A percentile compares a stretch with the other conserved stretches of the same genome.
Evolutionary conservation across 257 asterid genomes (phyloP).

Genomic region (Nicotiana paniculata): DNA sequence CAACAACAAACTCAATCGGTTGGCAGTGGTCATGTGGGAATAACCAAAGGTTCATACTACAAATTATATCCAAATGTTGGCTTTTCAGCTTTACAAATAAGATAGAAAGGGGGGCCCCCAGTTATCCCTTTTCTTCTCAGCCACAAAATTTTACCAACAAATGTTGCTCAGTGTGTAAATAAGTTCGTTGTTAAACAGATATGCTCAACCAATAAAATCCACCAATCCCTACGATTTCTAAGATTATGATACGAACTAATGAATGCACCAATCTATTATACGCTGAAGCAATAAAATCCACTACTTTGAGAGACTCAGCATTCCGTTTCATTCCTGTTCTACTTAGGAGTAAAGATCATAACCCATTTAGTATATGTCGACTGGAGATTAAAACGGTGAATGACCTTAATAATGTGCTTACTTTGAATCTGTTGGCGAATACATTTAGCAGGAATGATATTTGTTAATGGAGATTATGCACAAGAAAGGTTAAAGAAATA

Average conservation of each 20-base stretch:
- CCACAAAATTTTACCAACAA: neutral
- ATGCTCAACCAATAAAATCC: no score
- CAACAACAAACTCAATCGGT: neutral
- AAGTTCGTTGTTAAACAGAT: neutral
- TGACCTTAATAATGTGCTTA: no score
- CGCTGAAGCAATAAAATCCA: neutral
- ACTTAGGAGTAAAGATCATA: no score
- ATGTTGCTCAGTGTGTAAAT: neutral
- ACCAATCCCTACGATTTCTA: neutral
- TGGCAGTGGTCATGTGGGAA: neutral
- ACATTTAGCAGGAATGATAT: no score
- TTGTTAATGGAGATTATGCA: no score
- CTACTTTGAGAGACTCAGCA: neutral
- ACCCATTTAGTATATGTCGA: no score
- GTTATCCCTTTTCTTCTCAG: neutral
- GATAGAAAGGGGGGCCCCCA: neutral
- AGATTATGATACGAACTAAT: neutral
- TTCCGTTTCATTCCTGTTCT: no score
- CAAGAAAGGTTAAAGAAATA: no score
- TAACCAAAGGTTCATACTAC: neutral
- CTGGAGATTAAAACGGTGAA: no score
- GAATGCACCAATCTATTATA: neutral
- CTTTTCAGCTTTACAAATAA: neutral
- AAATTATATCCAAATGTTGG: conserved; percentile 1
- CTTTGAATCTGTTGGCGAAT: no score